Evolutionary conservation across 371 early-diverging fungal species (phyloP).

Genomic region (Mucor piriformis): DNA sequence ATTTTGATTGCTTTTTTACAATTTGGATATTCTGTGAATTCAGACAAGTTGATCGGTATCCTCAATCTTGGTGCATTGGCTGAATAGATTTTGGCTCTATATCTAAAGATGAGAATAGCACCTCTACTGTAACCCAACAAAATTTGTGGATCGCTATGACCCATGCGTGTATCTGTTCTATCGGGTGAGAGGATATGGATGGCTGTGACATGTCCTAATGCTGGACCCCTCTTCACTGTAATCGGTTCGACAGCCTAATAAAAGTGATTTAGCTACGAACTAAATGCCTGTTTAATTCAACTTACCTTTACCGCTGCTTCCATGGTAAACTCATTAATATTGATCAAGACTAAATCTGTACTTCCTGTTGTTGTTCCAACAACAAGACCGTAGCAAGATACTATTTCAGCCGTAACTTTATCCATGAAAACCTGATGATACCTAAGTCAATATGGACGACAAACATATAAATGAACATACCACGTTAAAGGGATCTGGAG

Average conservation of each 20-base stretch:
- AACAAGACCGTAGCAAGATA: constrained; percentile 5
- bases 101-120: constrained; percentile 9
- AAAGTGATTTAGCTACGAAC: no score
- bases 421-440: constrained; percentile 11
- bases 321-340: not conserved
- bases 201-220: constrained; percentile 13
- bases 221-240: not conserved
- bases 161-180: constrained; percentile 17
- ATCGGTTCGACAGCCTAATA: constrained; percentile 1
- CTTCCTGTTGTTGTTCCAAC: constrained; percentile 2
- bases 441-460: no score
- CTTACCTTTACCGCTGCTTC: not conserved
- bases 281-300: not conserved
- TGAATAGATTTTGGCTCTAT: constrained; percentile 16
- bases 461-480: constrained; percentile 4
- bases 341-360: constrained; percentile 1
- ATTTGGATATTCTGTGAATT: constrained; percentile 17
- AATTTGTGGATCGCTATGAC: constrained; percentile 22
- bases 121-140: constrained; percentile 16
- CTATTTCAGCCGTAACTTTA: not conserved
- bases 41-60: constrained; percentile 18
- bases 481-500: constrained; percentile 11
- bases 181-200: constrained; percentile 21
- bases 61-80: constrained; percentile 13
- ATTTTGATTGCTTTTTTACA: no score